Percentiles rank a stretch among this genome's conserved stretches.
Evolutionary conservation across 1,139 yeast genomes (phyloP).

Genomic region (Waltiozyma sp.): DNA sequence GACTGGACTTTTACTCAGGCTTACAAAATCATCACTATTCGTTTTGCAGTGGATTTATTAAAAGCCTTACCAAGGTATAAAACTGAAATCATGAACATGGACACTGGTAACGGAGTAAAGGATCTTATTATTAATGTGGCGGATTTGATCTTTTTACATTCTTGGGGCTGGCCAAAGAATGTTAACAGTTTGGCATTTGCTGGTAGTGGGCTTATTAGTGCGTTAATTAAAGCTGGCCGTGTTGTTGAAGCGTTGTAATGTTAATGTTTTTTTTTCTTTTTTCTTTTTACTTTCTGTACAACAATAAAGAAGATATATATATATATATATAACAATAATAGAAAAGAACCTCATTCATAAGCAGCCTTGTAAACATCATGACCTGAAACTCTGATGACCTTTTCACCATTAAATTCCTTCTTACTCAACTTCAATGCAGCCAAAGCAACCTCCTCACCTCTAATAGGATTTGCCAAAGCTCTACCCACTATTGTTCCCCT

Average conservation of each 20-base stretch:
- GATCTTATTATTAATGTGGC: background rate
- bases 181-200: background rate
- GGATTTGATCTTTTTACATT: background rate
- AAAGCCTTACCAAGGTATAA: background rate
- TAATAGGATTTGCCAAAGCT: slow-evolving; percentile 8
- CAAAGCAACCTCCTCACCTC: slow-evolving; percentile 17
- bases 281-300: no score
- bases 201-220: background rate
- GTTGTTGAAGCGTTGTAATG: background rate
- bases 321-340: background rate
- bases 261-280: no score
- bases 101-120: background rate
- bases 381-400: slow-evolving; percentile 11
- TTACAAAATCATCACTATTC: background rate
- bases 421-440: slow-evolving; percentile 15
- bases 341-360: background rate
- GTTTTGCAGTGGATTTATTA: background rate
- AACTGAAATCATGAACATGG: no score
- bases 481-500: slow-evolving; percentile 8
- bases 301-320: no score
- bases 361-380: slow-evolving; percentile 9
- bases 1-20: background rate
- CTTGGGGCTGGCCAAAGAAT: background rate
- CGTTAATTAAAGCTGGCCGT: background rate
- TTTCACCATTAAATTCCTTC: slow-evolving; percentile 3